Percentiles rank a stretch among this genome's conserved stretches.
Conservation (phyloP, 805 yeast species). For the Danielozyma ontarioensis region DNA sequence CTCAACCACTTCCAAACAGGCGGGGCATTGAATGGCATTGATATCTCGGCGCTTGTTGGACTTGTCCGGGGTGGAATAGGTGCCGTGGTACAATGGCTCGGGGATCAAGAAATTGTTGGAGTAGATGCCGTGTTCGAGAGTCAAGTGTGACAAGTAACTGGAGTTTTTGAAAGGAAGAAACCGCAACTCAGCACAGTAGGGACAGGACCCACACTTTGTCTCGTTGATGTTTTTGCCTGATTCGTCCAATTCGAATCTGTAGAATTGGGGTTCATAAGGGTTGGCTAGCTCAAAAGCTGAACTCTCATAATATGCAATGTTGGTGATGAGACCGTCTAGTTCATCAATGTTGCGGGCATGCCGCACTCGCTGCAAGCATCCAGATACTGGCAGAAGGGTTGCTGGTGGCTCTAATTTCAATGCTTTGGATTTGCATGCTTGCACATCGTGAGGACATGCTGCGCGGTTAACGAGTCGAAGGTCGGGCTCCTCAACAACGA, state of each 20-base stretch:
- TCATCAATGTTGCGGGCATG: conserved; percentile 13
- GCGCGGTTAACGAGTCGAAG: too few relatives aligned
- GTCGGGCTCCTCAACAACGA: too few relatives aligned
- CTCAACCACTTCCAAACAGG: conserved; percentile 20
- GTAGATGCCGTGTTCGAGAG: conserved; percentile 29
- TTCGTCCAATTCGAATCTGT: conserved; percentile 21
- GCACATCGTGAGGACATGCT: too few relatives aligned
- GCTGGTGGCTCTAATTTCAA: too few relatives aligned
- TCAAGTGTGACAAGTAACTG: conserved; percentile 27
- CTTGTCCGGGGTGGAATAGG: conserved; percentile 11
- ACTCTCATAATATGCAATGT: conserved; percentile 18
- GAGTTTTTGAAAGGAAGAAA: conserved; percentile 30
- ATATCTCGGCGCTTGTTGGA: conserved; percentile 12
- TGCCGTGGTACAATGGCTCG: conserved; percentile 25
- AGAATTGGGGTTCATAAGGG: conserved; percentile 29
- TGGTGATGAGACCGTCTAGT: conserved; percentile 12
- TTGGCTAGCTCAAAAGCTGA: conserved; percentile 12
- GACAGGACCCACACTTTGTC: conserved; percentile 28
- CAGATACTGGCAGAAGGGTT: too few relatives aligned
- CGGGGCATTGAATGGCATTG: conserved; percentile 24
- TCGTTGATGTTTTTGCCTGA: conserved; percentile 15
- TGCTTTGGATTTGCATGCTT: too few relatives aligned
- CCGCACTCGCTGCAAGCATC: conserved; percentile 15
- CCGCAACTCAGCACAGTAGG: conserved; percentile 24
- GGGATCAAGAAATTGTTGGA: conserved; percentile 27